Evolutionary conservation across 2,329 filamentous ascomycete genomes (phyloP).

Genomic region (Claviceps pazoutovae): DNA sequence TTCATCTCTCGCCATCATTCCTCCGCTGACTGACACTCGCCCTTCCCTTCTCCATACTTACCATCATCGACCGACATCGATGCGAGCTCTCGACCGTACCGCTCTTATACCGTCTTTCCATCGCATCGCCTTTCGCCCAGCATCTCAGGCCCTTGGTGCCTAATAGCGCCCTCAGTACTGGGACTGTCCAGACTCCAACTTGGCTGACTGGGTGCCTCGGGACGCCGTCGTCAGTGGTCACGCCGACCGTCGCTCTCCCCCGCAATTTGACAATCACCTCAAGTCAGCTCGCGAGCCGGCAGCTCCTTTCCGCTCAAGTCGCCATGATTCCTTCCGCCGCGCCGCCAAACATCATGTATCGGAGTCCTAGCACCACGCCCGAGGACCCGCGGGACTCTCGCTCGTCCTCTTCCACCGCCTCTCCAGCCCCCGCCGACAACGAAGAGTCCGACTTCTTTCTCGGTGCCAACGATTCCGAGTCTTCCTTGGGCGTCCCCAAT

Average conservation of each 20-base stretch:
- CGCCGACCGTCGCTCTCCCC: not conserved
- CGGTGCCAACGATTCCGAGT: conserved; percentile 80
- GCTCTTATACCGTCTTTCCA: not conserved
- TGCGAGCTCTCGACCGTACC: not conserved
- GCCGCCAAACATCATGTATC: conserved; percentile 9
- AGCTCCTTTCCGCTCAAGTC: not conserved
- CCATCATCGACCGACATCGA: not conserved
- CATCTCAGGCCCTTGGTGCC: not conserved
- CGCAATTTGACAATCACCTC: not conserved
- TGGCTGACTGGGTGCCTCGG: conserved; percentile 4
- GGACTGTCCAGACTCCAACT: conserved; percentile 2
- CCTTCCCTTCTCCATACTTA: not conserved
- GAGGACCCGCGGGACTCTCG: conserved; percentile 38
- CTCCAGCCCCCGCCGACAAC: conserved; percentile 62
- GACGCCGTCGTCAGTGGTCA: too few species aligned
- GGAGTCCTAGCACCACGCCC: conserved; percentile 6
- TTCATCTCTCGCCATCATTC: not conserved
- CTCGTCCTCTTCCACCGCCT: conserved; percentile 57
- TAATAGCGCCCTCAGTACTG: not conserved
- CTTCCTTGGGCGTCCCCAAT: conserved; percentile 71
- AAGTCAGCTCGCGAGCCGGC: not conserved
- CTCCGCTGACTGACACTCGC: not conserved
- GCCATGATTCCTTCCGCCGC: conserved; percentile 9
- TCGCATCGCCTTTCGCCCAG: not conserved
- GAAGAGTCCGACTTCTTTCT: conserved; percentile 91